A percentile compares a stretch with the other conserved stretches of the same genome.
These are phyloP conservation scores for Kazachstania kunashirensis DNA, from an alignment of 805 yeast species.

Conservation along the genomic window DNA sequence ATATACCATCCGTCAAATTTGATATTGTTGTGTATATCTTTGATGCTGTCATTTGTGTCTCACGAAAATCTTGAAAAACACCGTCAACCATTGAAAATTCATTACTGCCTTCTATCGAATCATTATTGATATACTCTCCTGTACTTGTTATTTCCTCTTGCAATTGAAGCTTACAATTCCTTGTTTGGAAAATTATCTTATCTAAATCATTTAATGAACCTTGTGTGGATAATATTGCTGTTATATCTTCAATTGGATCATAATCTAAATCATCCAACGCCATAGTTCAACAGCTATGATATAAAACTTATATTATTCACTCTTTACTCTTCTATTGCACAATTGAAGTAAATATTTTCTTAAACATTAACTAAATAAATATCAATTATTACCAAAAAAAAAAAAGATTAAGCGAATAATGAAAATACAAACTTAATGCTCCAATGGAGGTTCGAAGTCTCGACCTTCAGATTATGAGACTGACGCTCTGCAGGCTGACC, in stretches of 20 bases:
- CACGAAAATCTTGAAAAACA: slow-evolving; percentile 41
- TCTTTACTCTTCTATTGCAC: too few species aligned
- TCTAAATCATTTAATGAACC: slow-evolving; percentile 43
- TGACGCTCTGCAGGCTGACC: slow-evolving; percentile 46
- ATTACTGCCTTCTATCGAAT: slow-evolving; percentile 13
- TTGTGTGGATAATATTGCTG: slow-evolving; percentile 42
- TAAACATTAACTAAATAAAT: too few species aligned
- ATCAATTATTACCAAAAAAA: not conserved
- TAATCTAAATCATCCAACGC: slow-evolving; percentile 33
- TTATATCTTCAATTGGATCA: slow-evolving; percentile 46
- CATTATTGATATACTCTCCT: slow-evolving; percentile 7
- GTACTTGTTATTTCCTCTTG: slow-evolving; percentile 35
- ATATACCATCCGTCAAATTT: slow-evolving; percentile 66
- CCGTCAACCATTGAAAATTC: slow-evolving; percentile 17
- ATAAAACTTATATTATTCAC: too few species aligned
- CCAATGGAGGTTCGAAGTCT: slow-evolving; percentile 35
- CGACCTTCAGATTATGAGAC: slow-evolving; percentile 39
- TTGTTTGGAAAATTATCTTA: slow-evolving; percentile 39
- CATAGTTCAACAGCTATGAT: too few species aligned
- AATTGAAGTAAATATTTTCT: too few species aligned
- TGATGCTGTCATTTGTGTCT: slow-evolving; percentile 76
- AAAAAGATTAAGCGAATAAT: too few species aligned
- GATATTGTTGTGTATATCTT: slow-evolving; percentile 54
- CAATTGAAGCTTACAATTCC: slow-evolving; percentile 41
- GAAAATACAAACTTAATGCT: slow-evolving; percentile 22